phyloP scores from a whole-genome alignment of 345 rosid species.

The Eucalyptus globulus region DNA sequence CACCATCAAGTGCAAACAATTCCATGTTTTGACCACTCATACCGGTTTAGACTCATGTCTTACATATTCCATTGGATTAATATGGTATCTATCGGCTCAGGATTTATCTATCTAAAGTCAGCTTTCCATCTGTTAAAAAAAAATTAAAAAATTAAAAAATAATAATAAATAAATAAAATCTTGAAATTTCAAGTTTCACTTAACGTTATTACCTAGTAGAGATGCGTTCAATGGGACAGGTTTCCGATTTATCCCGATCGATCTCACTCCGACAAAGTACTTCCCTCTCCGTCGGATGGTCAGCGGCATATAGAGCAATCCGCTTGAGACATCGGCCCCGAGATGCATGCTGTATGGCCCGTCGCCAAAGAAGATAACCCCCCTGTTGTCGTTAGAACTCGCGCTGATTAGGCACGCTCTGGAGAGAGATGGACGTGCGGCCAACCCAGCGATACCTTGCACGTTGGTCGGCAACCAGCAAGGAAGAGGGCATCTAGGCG shows the following conservation, averaged over 20 bases:
- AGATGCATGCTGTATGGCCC: neutral
- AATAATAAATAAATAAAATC: neutral
- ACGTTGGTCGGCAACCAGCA: slow-evolving; percentile 8
- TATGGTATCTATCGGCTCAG: rapidly evolving
- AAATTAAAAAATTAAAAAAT: no score
- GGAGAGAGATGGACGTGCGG: slow-evolving; percentile 1
- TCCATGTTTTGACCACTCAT: neutral
- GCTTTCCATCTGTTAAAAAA: neutral
- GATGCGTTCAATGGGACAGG: neutral
- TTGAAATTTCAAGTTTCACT: neutral
- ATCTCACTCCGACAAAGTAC: neutral
- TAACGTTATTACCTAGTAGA: neutral
- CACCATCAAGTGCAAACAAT: neutral
- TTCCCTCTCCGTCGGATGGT: neutral
- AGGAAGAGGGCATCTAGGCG: slow-evolving; percentile 3
- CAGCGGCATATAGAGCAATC: neutral
- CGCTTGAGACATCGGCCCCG: neutral
- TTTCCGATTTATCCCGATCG: neutral
- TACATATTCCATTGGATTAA: neutral
- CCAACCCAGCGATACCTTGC: slow-evolving; percentile 14
- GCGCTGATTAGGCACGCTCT: slow-evolving; percentile 2
- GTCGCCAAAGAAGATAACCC: neutral
- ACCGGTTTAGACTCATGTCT: neutral
- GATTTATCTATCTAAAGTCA: neutral
- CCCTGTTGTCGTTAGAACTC: neutral